Evolutionary conservation across 2,329 filamentous ascomycete genomes (phyloP).

Genomic region (Cryphonectria nitschkei): DNA sequence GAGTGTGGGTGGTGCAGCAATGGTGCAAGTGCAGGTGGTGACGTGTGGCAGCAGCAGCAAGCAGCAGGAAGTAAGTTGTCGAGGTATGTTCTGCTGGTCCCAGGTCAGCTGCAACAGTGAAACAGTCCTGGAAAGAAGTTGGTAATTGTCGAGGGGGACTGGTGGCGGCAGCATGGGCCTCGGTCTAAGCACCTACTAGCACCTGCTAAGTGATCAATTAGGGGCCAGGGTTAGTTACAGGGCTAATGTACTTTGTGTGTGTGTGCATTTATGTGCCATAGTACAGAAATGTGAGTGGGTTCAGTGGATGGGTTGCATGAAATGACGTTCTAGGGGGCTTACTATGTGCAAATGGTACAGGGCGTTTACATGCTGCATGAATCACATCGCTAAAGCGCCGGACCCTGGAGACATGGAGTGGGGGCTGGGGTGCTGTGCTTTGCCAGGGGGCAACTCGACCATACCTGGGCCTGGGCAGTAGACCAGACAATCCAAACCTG

Average conservation of each 20-base stretch:
- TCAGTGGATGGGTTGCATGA: constrained; percentile 3
- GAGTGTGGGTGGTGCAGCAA: constrained; percentile 1
- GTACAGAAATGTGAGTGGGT: too few relatives aligned
- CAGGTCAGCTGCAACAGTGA: background rate
- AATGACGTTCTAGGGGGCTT: background rate
- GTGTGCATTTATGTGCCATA: too few relatives aligned
- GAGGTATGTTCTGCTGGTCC: background rate
- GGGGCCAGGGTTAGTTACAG: background rate
- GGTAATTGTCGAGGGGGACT: background rate
- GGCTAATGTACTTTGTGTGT: background rate
- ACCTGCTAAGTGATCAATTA: background rate
- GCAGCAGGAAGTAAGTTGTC: background rate
- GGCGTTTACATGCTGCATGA: constrained; percentile 6
- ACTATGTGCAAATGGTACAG: background rate
- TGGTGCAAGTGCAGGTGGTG: background rate
- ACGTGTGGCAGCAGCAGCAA: constrained; percentile 5
- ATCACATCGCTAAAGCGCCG: background rate
- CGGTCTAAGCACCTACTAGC: background rate
- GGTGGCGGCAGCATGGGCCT: background rate
- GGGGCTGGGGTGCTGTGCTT: background rate
- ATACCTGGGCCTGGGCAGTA: background rate
- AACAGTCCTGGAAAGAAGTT: background rate
- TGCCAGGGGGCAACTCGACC: background rate
- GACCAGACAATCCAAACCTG: background rate
- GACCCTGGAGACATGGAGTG: background rate